These are phyloP conservation scores for Leucocoprinus sp. DNA, from an alignment of 768 basidiomycete genomes.

Conservation along the genomic window DNA sequence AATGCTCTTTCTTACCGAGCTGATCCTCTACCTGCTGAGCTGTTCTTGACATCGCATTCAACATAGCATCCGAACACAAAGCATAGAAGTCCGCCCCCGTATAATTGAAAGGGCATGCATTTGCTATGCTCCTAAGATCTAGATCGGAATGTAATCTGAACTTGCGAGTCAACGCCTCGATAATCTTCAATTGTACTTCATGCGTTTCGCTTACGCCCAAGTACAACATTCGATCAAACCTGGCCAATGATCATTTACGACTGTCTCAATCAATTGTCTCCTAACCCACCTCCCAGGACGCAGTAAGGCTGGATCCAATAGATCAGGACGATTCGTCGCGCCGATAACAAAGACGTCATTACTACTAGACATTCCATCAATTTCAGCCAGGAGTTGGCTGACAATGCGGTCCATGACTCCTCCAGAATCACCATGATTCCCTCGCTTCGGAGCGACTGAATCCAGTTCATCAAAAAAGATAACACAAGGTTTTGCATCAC, in stretches of 20 bases:
- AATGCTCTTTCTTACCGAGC: conserved; percentile 42
- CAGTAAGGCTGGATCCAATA: conserved; percentile 83
- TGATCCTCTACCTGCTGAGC: conserved; percentile 71
- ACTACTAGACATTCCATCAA: conserved; percentile 80
- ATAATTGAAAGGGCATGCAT: conserved; percentile 82
- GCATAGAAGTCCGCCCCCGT: conserved; percentile 99
- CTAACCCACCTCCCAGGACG: conserved; percentile 70
- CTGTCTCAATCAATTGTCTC: not conserved
- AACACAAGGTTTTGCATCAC: conserved; percentile 89
- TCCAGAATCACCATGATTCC: conserved; percentile 92
- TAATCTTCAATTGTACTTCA: conserved; percentile 75
- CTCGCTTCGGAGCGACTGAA: conserved; percentile 89
- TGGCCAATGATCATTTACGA: conserved; percentile 22
- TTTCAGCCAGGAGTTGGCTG: conserved; percentile 86
- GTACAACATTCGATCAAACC: conserved; percentile 96
- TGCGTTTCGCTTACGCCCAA: conserved; percentile 87
- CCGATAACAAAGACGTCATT: conserved; percentile 89
- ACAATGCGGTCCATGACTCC: conserved; percentile 99
- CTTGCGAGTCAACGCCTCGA: conserved; percentile 86
- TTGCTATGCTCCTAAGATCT: conserved; percentile 54
- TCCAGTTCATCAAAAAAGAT: conserved; percentile 98
- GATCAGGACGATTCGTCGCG: conserved; percentile 90
- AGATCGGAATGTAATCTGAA: conserved; percentile 72
- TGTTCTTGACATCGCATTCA: conserved; percentile 88
- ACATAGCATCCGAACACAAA: conserved; percentile 90